A percentile compares a stretch with the other conserved stretches of the same genome.
Evolutionary conservation across 495 filamentous ascomycete species (phyloP).

Genomic region (Penicillium cosmopolitanum): DNA sequence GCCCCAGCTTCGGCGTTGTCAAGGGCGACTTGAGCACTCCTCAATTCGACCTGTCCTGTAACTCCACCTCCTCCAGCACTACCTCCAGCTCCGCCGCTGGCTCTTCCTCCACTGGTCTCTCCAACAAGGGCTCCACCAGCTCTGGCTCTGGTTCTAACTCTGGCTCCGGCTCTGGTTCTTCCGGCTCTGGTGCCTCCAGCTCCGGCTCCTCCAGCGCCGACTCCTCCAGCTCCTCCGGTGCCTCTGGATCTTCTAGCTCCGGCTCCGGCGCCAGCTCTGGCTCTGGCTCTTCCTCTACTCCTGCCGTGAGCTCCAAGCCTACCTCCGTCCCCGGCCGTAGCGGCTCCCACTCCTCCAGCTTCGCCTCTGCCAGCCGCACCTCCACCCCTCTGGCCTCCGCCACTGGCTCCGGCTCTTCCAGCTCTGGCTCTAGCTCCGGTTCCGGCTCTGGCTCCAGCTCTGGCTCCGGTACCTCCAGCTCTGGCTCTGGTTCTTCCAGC

Average conservation of each 20-base stretch:
- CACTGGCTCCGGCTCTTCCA: constrained; percentile 35
- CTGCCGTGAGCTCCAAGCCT: constrained; percentile 9
- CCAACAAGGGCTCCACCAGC: constrained; percentile 6
- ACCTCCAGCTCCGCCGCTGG: constrained; percentile 16
- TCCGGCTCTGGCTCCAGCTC: constrained; percentile 21
- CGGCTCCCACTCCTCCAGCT: constrained; percentile 2
- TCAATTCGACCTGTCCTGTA: constrained; percentile 65
- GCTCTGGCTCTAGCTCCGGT: constrained; percentile 22
- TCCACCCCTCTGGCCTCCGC: constrained; percentile 11
- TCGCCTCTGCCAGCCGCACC: constrained; percentile 2
- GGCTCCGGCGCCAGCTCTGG: constrained; percentile 21
- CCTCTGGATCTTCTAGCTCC: constrained; percentile 8
- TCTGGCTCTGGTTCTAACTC: constrained; percentile 14
- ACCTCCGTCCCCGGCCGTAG: constrained; percentile 14
- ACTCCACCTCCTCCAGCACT: constrained; percentile 18
- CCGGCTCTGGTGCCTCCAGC: constrained; percentile 23
- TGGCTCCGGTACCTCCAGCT: constrained; percentile 18
- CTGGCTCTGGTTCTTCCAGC: constrained; percentile 19
- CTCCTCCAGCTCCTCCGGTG: constrained; percentile 15
- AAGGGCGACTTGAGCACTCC: constrained; percentile 57
- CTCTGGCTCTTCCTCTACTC: constrained; percentile 7
- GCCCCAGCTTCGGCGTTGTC: constrained; percentile 72
- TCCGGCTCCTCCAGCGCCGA: constrained; percentile 1
- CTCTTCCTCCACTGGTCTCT: constrained; percentile 9
- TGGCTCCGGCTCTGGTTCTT: constrained; percentile 14